A percentile compares a stretch with the other conserved stretches of the same genome.
phyloP scores from a whole-genome alignment of 768 basidiomycete species.

The Boletus sp. region DNA sequence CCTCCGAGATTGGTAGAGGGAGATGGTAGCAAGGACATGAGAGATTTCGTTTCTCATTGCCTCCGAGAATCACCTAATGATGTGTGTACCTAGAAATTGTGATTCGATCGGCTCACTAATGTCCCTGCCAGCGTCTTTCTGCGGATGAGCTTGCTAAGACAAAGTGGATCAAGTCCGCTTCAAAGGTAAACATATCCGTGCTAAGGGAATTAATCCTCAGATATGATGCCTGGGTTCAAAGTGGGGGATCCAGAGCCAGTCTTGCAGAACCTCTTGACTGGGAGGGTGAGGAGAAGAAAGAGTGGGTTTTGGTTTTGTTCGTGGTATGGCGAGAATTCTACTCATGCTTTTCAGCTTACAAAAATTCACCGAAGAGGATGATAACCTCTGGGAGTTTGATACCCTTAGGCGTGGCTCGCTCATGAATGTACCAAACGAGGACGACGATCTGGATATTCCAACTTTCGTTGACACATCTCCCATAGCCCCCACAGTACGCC shows the following conservation, averaged over 20 bases:
- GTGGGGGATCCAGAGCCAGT: constrained; percentile 72
- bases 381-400: constrained; percentile 74
- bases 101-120: constrained; percentile 4
- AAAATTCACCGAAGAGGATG: constrained; percentile 22
- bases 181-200: constrained; percentile 62
- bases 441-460: constrained; percentile 22
- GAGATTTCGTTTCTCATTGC: constrained; percentile 82
- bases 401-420: constrained; percentile 51
- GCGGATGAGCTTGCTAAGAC: constrained; percentile 87
- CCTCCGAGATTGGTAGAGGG: constrained; percentile 77
- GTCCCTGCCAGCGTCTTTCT: constrained; percentile 59
- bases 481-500: constrained; percentile 47
- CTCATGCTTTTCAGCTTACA: constrained; percentile 19
- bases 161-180: constrained; percentile 83
- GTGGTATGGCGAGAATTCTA: not conserved
- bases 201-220: constrained; percentile 80
- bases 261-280: constrained; percentile 68
- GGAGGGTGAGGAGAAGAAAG: constrained; percentile 65
- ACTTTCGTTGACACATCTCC: constrained; percentile 14
- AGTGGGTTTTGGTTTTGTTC: constrained; percentile 31
- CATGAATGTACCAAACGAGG: constrained; percentile 19
- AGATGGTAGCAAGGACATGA: constrained; percentile 80
- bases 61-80: constrained; percentile 78
- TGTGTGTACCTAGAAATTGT: constrained; percentile 40
- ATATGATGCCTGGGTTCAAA: constrained; percentile 67